Evolutionary conservation across 1,139 yeast species (phyloP).

Genomic region (Diutina catenulata): DNA sequence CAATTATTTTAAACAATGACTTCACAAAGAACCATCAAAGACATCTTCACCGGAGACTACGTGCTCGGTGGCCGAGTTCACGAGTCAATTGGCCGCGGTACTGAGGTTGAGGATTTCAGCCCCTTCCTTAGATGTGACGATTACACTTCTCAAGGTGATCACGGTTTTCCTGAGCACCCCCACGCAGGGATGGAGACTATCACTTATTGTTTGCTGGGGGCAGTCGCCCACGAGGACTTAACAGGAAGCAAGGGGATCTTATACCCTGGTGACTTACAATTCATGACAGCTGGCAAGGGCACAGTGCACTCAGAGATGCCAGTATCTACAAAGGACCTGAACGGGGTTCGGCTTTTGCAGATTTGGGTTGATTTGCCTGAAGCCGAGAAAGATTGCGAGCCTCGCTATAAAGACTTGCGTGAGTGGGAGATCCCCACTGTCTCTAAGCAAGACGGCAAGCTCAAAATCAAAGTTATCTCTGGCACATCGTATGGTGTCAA

Average conservation of each 20-base stretch:
- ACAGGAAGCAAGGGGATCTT: conserved; percentile 74
- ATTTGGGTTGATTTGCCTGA: conserved; percentile 12
- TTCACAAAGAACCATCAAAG: too few relatives aligned
- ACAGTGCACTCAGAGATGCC: conserved; percentile 85
- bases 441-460: conserved; percentile 55
- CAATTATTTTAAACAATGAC: too few relatives aligned
- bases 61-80: too few relatives aligned
- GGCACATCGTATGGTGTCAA: conserved; percentile 70
- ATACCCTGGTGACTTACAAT: conserved; percentile 79
- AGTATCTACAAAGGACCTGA: conserved; percentile 43
- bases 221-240: conserved; percentile 84
- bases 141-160: conserved; percentile 34
- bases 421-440: conserved; percentile 57
- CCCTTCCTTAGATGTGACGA: conserved; percentile 85
- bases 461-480: conserved; percentile 60
- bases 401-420: conserved; percentile 72
- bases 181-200: conserved; percentile 89
- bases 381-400: conserved; percentile 52
- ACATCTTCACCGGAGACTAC: too few relatives aligned
- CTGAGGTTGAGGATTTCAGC: conserved; percentile 39
- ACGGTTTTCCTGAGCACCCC: conserved; percentile 89
- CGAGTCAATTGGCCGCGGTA: too few relatives aligned
- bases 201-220: conserved; percentile 62
- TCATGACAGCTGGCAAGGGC: conserved; percentile 92
- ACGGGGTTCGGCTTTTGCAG: conserved; percentile 40